These are phyloP conservation scores for Chrysoporthe puriensis DNA, from an alignment of 2,329 filamentous ascomycete genomes.

Conservation along the genomic window DNA sequence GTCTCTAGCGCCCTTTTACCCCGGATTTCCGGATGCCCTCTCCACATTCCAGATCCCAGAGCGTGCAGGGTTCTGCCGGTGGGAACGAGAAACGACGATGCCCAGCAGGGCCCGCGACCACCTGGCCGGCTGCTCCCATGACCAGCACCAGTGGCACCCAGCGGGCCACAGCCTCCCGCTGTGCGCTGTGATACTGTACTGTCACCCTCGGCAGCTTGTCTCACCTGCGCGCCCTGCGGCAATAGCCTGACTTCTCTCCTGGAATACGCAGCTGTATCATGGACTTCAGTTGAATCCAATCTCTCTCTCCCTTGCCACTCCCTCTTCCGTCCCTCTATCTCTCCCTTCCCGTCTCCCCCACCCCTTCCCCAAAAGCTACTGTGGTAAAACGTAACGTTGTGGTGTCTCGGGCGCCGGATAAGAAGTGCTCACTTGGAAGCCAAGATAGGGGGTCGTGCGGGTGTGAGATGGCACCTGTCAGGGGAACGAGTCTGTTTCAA, in stretches of 20 bases:
- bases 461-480: too few relatives aligned
- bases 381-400: too few relatives aligned
- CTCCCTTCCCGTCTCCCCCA: too few relatives aligned
- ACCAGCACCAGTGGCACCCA: not conserved
- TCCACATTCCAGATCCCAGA: not conserved
- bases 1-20: slow-evolving; percentile 16
- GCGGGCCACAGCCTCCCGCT: not conserved
- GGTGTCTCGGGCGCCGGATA: not conserved
- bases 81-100: not conserved
- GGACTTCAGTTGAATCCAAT: too few relatives aligned
- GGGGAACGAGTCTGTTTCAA: too few relatives aligned
- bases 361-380: too few relatives aligned
- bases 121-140: slow-evolving; percentile 1
- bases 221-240: not conserved
- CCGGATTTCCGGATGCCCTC: slow-evolving; percentile 8
- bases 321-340: too few relatives aligned
- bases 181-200: not conserved
- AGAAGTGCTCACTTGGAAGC: not conserved
- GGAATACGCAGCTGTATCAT: not conserved
- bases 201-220: not conserved
- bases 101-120: not conserved
- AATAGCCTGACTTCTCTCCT: not conserved
- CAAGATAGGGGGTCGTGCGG: too few relatives aligned
- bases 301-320: too few relatives aligned
- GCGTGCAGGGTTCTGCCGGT: not conserved